phyloP scores from a whole-genome alignment of 176 grass and related monocot species.

The Avena eriantha region DNA sequence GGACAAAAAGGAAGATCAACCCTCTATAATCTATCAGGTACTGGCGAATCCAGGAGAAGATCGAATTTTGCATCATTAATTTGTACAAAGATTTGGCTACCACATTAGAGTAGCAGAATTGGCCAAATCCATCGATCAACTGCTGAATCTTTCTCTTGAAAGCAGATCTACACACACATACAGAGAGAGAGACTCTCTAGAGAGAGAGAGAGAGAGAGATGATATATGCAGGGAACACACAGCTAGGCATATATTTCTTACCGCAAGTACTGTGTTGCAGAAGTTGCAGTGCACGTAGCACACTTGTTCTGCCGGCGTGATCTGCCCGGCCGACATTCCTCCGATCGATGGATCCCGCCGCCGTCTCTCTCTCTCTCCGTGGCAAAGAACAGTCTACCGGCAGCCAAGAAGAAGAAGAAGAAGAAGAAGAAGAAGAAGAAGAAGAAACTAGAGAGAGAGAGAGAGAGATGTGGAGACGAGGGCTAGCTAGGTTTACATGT shows the following conservation, averaged over 20 bases:
- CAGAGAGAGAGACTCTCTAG: background rate
- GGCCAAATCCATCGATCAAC: slow-evolving; percentile 8
- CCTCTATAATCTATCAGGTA: background rate
- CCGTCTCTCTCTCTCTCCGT: background rate
- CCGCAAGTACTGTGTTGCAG: slow-evolving; percentile 91
- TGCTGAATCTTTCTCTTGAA: slow-evolving; percentile 2
- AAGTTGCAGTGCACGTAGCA: slow-evolving; percentile 97
- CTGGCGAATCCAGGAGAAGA: background rate
- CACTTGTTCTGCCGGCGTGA: slow-evolving; percentile 64
- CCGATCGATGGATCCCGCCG: background rate
- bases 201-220: slow-evolving; percentile 33
- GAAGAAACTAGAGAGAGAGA: slow-evolving; percentile 2
- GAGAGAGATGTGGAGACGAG: slow-evolving; percentile 10
- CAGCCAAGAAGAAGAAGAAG: slow-evolving; percentile 40
- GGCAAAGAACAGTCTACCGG: slow-evolving; percentile 31
- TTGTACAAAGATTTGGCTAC: background rate
- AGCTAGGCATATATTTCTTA: slow-evolving; percentile 35
- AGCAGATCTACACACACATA: slow-evolving; percentile 27
- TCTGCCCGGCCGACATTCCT: slow-evolving; percentile 64
- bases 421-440: slow-evolving; percentile 34
- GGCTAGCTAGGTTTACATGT: slow-evolving; percentile 47
- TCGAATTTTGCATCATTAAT: background rate
- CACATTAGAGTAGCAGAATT: background rate
- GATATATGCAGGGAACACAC: slow-evolving; percentile 25
- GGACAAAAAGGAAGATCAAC: background rate